Percentiles rank a stretch among this genome's conserved stretches.
Evolutionary conservation across 2,329 filamentous ascomycete genomes (phyloP).

Genomic region (Alternaria incomplexa): DNA sequence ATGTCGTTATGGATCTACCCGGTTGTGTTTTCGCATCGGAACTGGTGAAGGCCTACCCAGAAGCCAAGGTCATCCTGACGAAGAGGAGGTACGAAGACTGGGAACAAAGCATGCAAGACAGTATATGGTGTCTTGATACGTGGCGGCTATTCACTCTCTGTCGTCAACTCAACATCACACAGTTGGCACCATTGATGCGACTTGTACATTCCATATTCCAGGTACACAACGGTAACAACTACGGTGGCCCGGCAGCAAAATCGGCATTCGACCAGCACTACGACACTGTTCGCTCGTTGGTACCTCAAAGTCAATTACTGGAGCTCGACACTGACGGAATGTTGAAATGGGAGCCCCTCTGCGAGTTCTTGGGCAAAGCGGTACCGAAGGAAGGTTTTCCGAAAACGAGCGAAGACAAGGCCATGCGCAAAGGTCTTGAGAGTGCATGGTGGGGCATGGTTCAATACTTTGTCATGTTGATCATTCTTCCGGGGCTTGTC

Average conservation of each 20-base stretch:
- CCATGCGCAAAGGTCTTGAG: constrained; percentile 24
- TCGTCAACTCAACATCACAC: constrained; percentile 25
- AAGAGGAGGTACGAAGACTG: constrained; percentile 35
- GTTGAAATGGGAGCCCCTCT: constrained; percentile 34
- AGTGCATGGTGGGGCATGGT: constrained; percentile 31
- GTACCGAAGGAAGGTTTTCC: constrained; percentile 31
- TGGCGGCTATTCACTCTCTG: constrained; percentile 28
- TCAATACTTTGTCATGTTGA: constrained; percentile 24
- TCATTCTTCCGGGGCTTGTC: constrained; percentile 20
- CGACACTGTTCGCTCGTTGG: constrained; percentile 26
- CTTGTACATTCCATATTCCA: constrained; percentile 31
- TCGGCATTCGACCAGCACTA: constrained; percentile 35
- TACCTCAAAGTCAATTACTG: constrained; percentile 29
- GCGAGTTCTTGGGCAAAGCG: constrained; percentile 31
- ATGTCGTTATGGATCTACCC: constrained; percentile 42
- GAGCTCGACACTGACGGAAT: constrained; percentile 32
- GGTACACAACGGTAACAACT: constrained; percentile 31
- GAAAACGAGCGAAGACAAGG: constrained; percentile 25
- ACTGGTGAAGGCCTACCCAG: constrained; percentile 40
- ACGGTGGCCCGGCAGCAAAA: constrained; percentile 26
- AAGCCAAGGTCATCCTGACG: constrained; percentile 44
- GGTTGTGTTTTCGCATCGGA: constrained; percentile 36
- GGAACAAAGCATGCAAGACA: constrained; percentile 34
- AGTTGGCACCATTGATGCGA: constrained; percentile 31
- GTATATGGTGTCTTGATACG: constrained; percentile 32